Evolutionary conservation across 169 alveolate species (phyloP), one percentile per base, ranked within the genome.

Genomic region (Babesia bovis): DNA sequence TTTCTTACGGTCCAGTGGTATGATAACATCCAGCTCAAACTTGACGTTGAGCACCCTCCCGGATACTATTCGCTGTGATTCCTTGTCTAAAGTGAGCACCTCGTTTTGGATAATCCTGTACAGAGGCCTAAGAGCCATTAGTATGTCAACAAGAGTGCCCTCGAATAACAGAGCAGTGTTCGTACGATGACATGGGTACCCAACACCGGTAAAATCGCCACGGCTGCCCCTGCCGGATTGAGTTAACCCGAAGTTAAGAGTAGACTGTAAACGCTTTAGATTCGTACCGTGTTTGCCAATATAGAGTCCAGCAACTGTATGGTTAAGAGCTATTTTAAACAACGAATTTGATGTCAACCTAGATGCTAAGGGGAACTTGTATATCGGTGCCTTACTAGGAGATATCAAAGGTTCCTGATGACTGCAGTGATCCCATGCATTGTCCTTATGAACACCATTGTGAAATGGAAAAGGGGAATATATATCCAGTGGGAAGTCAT

Each of bases 161-260:
- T 77, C 72, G 41, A 77, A 77, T 21, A 77, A 65, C 66, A 77
- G 56, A 26, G 85, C 70, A 19, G 85, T 77, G 68, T 77, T 77
- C 2, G 85, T 67, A 21, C 85, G 59, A 51, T 77, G 85, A 56
- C 85, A 77, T 19, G 85, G 85, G 40, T 66, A 77, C 3, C 85
- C 85, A 2, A 77, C 82, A 7, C 85, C 85, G 2, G 85, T 77
- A 58, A 77, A 77, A 32, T 66, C 85, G 26, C 85, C 85, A 38
- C 63, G 40, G 32, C 45, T 25, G 13, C 81, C 85, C 13, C 85
- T 30, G 15, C 85, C 85, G 6, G 85, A 77, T 44, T 77, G 85
- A 23, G 85, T 67, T 32, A 77, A 58, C 45, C 52, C 57, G 53
- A 77, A 77, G 19, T 67, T 47, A 44, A 59, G 52, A 35, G 17